phyloP scores from a whole-genome alignment of 2,329 filamentous ascomycete genomes.

The Aureobasidium vineae region DNA sequence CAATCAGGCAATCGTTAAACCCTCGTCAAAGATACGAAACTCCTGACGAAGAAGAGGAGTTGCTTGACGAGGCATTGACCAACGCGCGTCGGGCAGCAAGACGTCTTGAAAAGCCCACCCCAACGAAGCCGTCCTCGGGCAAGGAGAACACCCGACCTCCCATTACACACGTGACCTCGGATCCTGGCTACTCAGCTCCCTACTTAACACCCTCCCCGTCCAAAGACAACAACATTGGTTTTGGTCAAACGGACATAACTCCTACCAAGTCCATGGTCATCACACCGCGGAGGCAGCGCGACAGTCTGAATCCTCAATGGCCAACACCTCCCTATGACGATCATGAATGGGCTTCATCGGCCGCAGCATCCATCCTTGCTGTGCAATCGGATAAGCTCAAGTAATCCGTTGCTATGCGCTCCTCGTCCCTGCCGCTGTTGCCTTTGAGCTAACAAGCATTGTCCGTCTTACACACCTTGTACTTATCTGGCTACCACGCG shows the following conservation, averaged over 20 bases:
- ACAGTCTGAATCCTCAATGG: slow-evolving; percentile 67
- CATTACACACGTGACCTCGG: slow-evolving; percentile 59
- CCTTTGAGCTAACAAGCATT: not conserved
- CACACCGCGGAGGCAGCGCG: slow-evolving; percentile 55
- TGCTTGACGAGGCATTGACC: slow-evolving; percentile 82
- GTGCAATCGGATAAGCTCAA: slow-evolving; percentile 13
- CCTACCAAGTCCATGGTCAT: slow-evolving; percentile 71
- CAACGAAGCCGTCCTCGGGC: slow-evolving; percentile 20
- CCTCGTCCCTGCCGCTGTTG: not conserved
- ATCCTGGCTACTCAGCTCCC: slow-evolving; percentile 42
- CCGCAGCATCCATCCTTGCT: slow-evolving; percentile 47
- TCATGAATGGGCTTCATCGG: slow-evolving; percentile 82
- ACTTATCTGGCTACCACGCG: slow-evolving; percentile 12
- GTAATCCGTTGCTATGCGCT: not conserved
- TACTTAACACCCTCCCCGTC: slow-evolving; percentile 75
- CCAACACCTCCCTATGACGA: slow-evolving; percentile 95
- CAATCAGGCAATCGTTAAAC: slow-evolving; percentile 66
- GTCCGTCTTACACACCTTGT: not conserved
- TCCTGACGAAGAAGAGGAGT: slow-evolving; percentile 92
- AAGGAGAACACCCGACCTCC: slow-evolving; percentile 42
- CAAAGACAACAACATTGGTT: slow-evolving; percentile 76
- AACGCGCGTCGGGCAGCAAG: slow-evolving; percentile 74
- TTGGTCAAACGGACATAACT: slow-evolving; percentile 61
- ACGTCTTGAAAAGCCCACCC: slow-evolving; percentile 55
- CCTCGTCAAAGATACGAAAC: slow-evolving; percentile 86